These are phyloP conservation scores for Pichiaceae sp. DNA, from an alignment of 1,139 yeast genomes.

Conservation along the genomic window DNA sequence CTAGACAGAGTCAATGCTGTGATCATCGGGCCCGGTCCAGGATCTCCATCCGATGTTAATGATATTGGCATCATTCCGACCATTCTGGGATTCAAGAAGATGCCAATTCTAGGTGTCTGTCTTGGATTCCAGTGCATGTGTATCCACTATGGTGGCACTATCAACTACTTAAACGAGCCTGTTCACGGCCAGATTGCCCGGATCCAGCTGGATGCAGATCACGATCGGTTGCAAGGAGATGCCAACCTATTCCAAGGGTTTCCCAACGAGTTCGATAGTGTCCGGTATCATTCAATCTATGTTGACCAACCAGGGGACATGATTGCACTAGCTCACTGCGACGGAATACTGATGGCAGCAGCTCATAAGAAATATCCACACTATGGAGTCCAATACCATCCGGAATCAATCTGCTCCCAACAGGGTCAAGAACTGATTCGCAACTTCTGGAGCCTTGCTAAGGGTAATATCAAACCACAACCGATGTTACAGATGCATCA, in stretches of 20 bases:
- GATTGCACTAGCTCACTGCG: slow-evolving; percentile 51
- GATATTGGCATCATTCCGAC: slow-evolving; percentile 76
- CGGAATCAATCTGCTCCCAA: slow-evolving; percentile 84
- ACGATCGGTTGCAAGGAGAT: slow-evolving; percentile 1
- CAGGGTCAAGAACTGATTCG: slow-evolving; percentile 49
- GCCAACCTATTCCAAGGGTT: slow-evolving; percentile 32
- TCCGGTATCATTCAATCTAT: slow-evolving; percentile 82
- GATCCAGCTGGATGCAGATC: slow-evolving; percentile 26
- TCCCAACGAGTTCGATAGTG: slow-evolving; percentile 47
- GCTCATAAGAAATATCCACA: slow-evolving; percentile 55
- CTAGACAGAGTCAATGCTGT: slow-evolving; percentile 59
- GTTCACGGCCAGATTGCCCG: slow-evolving; percentile 82
- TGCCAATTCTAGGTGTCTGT: slow-evolving; percentile 88
- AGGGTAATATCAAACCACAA: too few relatives aligned
- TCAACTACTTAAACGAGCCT: slow-evolving; percentile 46
- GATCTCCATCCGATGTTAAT: slow-evolving; percentile 54
- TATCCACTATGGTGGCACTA: slow-evolving; percentile 46
- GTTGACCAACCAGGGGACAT: slow-evolving; percentile 33
- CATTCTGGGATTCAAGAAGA: slow-evolving; percentile 30
- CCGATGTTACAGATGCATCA: not conserved
- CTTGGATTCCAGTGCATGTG: slow-evolving; percentile 87
- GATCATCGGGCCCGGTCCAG: slow-evolving; percentile 96
- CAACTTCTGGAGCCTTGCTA: slow-evolving; percentile 58
- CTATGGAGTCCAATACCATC: slow-evolving; percentile 95
- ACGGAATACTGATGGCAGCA: slow-evolving; percentile 67